Conservation (phyloP, 352 stramenopile genomes). For the Phytophthora agathidicida region DNA sequence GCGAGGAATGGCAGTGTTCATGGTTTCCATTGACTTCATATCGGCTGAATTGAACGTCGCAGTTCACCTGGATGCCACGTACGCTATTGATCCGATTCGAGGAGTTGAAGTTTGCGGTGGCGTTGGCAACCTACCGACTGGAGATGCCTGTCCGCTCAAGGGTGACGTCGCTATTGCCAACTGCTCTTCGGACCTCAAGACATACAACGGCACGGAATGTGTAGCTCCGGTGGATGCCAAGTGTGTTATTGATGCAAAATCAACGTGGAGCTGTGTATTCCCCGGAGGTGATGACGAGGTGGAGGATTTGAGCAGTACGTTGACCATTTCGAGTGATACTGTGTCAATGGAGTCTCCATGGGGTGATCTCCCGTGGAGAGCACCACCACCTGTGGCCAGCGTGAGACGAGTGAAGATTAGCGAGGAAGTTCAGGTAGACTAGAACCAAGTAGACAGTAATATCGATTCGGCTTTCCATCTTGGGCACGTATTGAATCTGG, state of each 20-base stretch:
- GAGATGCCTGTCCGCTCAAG: constrained; percentile 43
- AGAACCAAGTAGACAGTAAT: too few species aligned
- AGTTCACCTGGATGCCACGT: constrained; percentile 49
- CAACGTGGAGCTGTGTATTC: constrained; percentile 41
- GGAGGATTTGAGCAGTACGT: constrained; percentile 8
- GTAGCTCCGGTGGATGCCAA: constrained; percentile 35
- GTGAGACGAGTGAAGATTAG: not conserved
- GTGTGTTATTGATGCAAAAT: constrained; percentile 32
- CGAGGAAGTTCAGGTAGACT: not conserved
- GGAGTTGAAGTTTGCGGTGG: constrained; percentile 55
- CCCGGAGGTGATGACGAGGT: not conserved
- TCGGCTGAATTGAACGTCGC: constrained; percentile 18
- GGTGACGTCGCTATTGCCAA: constrained; percentile 38
- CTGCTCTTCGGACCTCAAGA: constrained; percentile 44
- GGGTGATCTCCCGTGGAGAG: constrained; percentile 30
- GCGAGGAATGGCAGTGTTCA: not conserved
- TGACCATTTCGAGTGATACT: constrained; percentile 9
- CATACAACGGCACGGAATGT: constrained; percentile 45
- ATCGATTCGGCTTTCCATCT: too few species aligned
- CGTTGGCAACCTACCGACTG: constrained; percentile 32
- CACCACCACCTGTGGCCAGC: constrained; percentile 16
- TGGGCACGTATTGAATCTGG: too few species aligned
- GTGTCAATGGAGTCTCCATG: constrained; percentile 17
- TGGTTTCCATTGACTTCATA: not conserved
- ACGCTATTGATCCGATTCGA: constrained; percentile 30